A percentile compares a stretch with the other conserved stretches of the same genome.
These are phyloP conservation scores for Rhynchosporium graminicola DNA, from an alignment of 2,329 filamentous ascomycete genomes.

Conservation along the genomic window DNA sequence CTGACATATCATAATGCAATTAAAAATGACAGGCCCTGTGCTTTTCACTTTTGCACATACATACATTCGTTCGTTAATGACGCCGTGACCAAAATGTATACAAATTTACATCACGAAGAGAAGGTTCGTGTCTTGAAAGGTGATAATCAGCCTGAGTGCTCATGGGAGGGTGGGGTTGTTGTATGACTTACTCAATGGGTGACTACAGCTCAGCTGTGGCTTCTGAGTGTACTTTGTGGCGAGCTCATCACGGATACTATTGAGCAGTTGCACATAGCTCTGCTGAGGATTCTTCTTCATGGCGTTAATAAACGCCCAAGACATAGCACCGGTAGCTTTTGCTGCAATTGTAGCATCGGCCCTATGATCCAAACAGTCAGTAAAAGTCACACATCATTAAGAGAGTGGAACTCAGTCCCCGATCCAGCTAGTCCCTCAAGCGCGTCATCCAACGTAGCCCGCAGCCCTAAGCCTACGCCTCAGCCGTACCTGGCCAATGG, in stretches of 20 bases:
- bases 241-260: constrained; percentile 90
- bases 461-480: constrained; percentile 37
- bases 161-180: not conserved
- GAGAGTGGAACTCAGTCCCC: not conserved
- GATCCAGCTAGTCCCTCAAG: constrained; percentile 15
- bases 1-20: not conserved
- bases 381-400: constrained; percentile 2
- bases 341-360: constrained; percentile 83
- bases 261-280: constrained; percentile 93
- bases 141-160: not conserved
- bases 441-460: constrained; percentile 39
- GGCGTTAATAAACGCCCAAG: constrained; percentile 90
- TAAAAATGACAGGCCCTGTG: not conserved
- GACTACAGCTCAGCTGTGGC: constrained; percentile 93
- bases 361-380: constrained; percentile 48
- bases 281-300: constrained; percentile 93
- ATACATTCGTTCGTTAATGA: constrained; percentile 14
- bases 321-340: constrained; percentile 96
- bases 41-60: constrained; percentile 11
- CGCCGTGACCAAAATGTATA: constrained; percentile 19
- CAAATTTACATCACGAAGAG: constrained; percentile 59
- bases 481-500: constrained; percentile 34
- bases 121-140: constrained; percentile 57
- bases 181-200: constrained; percentile 74
- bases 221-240: constrained; percentile 88